Percentiles rank a stretch among this genome's conserved stretches.
These are phyloP conservation scores for Blastomyces gilchristii DNA, from an alignment of 2,329 filamentous ascomycete species.

Conservation along the genomic window DNA sequence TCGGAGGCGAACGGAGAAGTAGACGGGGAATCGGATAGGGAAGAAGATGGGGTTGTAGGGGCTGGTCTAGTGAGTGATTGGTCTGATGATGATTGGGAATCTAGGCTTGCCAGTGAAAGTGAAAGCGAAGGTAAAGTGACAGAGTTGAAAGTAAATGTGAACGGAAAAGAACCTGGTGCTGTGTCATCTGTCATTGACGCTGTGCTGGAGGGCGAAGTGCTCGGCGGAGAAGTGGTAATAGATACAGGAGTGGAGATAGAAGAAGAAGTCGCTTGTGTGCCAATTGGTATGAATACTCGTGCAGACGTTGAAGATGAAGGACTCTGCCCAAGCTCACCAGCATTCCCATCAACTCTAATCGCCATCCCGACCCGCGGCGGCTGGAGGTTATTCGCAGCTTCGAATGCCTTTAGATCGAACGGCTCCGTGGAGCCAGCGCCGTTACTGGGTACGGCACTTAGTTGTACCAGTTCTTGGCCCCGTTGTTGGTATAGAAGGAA, in stretches of 20 bases:
- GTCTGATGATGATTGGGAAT: neutral
- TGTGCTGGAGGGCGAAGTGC: neutral
- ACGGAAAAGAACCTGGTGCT: neutral
- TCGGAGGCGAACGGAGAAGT: neutral
- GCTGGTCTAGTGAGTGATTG: neutral
- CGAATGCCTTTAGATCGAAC: constrained; percentile 6
- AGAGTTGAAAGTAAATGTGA: neutral
- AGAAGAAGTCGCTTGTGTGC: neutral
- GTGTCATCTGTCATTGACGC: neutral
- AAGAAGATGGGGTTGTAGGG: neutral
- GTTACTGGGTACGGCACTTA: neutral
- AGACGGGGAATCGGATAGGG: neutral
- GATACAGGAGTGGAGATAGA: neutral
- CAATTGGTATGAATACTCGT: neutral
- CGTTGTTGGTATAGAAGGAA: constrained; percentile 12
- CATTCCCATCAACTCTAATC: constrained; percentile 1
- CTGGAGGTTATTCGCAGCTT: constrained; percentile 4
- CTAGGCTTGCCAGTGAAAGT: neutral
- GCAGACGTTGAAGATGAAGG: neutral
- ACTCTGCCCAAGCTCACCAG: neutral
- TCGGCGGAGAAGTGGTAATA: neutral
- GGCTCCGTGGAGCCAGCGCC: neutral
- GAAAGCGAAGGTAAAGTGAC: neutral
- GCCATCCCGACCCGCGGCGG: constrained; percentile 4
- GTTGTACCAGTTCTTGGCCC: neutral